These are phyloP conservation scores for Mortierella sp. DNA, from an alignment of 371 early-diverging fungal genomes.

Conservation along the genomic window DNA sequence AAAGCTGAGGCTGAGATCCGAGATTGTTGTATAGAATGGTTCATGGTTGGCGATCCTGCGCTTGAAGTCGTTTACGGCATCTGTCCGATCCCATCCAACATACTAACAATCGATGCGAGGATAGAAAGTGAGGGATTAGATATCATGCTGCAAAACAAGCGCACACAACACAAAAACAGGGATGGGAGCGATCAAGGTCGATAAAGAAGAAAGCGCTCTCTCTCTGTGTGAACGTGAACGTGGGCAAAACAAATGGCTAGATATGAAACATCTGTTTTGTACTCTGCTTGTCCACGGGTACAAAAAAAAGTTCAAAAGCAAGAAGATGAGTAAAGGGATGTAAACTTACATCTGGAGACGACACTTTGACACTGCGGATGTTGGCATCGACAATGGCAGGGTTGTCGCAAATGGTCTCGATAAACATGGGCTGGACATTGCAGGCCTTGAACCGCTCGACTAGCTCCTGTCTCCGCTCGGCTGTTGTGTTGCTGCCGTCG, in stretches of 20 bases:
- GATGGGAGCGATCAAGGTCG: neutral
- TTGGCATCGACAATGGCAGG: conserved; percentile 79
- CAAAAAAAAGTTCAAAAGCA: neutral
- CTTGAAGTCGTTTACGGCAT: conserved; percentile 91
- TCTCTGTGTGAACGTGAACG: neutral
- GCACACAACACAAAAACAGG: neutral
- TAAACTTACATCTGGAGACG: conserved; percentile 87
- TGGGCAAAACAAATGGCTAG: neutral
- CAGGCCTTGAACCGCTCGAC: conserved; percentile 72
- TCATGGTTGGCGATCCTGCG: conserved; percentile 87
- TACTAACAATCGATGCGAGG: conserved; percentile 61
- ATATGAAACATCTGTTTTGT: neutral
- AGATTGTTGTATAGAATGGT: conserved; percentile 86
- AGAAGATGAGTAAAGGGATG: neutral
- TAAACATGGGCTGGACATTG: conserved; percentile 76
- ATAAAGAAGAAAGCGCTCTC: neutral
- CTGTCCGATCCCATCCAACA: conserved; percentile 83
- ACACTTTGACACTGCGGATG: conserved; percentile 90
- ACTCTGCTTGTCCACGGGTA: neutral
- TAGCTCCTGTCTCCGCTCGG: conserved; percentile 77
- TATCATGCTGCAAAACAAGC: too few species aligned
- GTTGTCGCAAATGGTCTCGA: conserved; percentile 91
- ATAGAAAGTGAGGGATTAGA: neutral
- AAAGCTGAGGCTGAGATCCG: conserved; percentile 71
- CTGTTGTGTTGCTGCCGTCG: conserved; percentile 96